These are phyloP conservation scores for Hawksworthiomyces lignivorus DNA, from an alignment of 2,329 filamentous ascomycete species.

Conservation along the genomic window DNA sequence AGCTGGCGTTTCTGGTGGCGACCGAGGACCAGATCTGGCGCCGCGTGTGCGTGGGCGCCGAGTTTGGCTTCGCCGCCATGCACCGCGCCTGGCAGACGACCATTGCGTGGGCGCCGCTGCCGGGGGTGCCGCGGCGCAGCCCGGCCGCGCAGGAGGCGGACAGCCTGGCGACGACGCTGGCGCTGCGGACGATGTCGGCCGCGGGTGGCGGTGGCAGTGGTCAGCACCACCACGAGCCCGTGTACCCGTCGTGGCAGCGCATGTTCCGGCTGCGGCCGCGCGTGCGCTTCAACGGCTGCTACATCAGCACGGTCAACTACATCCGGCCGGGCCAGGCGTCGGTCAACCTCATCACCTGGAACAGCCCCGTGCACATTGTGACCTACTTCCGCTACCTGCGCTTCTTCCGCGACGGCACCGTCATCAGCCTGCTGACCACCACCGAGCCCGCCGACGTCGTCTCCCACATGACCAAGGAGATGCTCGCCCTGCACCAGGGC, in stretches of 20 bases:
- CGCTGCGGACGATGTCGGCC: slow-evolving; percentile 25
- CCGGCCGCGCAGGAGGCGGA: slow-evolving; percentile 20
- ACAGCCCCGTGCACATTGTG: slow-evolving; percentile 81
- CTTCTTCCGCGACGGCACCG: slow-evolving; percentile 84
- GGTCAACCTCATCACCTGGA: slow-evolving; percentile 65
- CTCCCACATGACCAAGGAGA: slow-evolving; percentile 68
- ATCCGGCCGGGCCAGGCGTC: slow-evolving; percentile 71
- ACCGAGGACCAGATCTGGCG: slow-evolving; percentile 87
- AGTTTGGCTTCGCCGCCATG: slow-evolving; percentile 78
- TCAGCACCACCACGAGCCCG: no score
- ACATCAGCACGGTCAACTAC: slow-evolving; percentile 96
- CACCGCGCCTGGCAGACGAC: slow-evolving; percentile 67
- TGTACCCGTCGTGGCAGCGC: slow-evolving; percentile 45
- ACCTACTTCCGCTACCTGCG: slow-evolving; percentile 97
- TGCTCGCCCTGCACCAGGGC: slow-evolving; percentile 43
- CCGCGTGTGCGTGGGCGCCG: slow-evolving; percentile 57
- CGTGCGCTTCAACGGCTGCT: slow-evolving; percentile 88
- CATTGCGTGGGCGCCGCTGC: slow-evolving; percentile 46
- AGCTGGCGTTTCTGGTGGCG: slow-evolving; percentile 73
- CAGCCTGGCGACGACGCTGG: slow-evolving; percentile 28
- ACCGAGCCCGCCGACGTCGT: slow-evolving; percentile 81
- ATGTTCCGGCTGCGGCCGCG: slow-evolving; percentile 81
- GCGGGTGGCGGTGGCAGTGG: no score
- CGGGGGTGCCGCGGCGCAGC: slow-evolving; percentile 14
- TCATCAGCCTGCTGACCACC: slow-evolving; percentile 73